phyloP scores from a whole-genome alignment of 345 rosid genomes.

The Heritiera littoralis region DNA sequence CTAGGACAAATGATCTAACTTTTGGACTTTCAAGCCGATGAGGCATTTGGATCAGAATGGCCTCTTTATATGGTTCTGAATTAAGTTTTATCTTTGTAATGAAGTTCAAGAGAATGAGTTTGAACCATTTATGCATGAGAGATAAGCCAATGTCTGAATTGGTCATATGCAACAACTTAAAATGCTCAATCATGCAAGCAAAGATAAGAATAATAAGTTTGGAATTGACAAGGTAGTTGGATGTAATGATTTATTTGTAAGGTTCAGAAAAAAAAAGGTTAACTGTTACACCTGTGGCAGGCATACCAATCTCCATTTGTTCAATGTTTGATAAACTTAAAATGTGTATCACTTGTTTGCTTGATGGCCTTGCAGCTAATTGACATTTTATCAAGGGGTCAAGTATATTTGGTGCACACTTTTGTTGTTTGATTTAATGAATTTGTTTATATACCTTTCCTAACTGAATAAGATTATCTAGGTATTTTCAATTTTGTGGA shows the following conservation, averaged over 20 bases:
- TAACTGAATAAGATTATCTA: background rate
- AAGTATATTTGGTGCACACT: background rate
- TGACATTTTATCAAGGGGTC: background rate
- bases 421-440: background rate
- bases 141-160: background rate
- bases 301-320: background rate
- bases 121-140: background rate
- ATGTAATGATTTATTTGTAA: background rate
- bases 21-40: background rate
- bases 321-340: background rate
- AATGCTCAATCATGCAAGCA: background rate
- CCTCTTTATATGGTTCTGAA: background rate
- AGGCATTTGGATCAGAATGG: background rate
- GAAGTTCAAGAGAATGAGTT: background rate
- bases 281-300: background rate
- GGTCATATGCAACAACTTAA: background rate
- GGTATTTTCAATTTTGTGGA: background rate
- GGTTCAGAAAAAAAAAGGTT: background rate
- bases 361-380: background rate
- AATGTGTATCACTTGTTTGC: background rate
- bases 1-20: background rate
- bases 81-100: background rate
- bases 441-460: background rate
- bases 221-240: background rate
- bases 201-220: background rate